These are phyloP conservation scores for Davidsoniella virescens DNA, from an alignment of 2,329 filamentous ascomycete genomes.

Conservation along the genomic window DNA sequence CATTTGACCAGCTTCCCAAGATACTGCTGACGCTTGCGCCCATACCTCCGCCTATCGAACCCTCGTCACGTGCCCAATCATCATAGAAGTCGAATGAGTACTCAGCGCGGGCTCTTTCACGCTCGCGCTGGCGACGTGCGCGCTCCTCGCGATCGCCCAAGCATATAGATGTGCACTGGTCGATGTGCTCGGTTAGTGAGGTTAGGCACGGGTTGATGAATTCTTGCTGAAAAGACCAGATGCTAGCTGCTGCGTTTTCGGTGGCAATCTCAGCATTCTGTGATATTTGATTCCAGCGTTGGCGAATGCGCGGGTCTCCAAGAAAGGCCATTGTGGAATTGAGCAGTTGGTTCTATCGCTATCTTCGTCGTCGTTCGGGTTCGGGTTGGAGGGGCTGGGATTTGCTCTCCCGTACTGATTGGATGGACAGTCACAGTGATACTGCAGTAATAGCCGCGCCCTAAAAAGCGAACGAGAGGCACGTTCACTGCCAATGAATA, in stretches of 20 bases:
- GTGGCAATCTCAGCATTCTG: conserved; percentile 83
- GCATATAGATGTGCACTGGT: conserved; percentile 57
- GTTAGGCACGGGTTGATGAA: conserved; percentile 72
- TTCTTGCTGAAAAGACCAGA: conserved; percentile 75
- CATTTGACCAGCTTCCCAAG: conserved; percentile 57
- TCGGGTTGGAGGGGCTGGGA: neutral
- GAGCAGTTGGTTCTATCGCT: no score
- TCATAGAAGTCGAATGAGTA: conserved; percentile 94
- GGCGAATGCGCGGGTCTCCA: conserved; percentile 75
- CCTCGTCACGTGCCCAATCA: conserved; percentile 65
- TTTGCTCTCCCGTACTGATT: neutral
- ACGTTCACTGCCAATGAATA: no score
- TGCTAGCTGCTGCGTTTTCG: conserved; percentile 75
- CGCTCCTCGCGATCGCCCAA: conserved; percentile 59
- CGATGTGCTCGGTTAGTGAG: conserved; percentile 47
- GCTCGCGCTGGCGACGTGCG: conserved; percentile 49
- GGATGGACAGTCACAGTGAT: neutral
- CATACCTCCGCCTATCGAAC: conserved; percentile 18
- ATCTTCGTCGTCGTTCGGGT: no score
- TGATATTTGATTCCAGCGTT: conserved; percentile 83
- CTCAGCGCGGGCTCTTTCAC: conserved; percentile 51
- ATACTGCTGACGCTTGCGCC: conserved; percentile 31
- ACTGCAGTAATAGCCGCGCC: no score
- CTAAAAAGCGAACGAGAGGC: no score
- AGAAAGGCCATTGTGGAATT: conserved; percentile 38